phyloP scores from a whole-genome alignment of 306 rosid species.

The Castanospermum australe region DNA sequence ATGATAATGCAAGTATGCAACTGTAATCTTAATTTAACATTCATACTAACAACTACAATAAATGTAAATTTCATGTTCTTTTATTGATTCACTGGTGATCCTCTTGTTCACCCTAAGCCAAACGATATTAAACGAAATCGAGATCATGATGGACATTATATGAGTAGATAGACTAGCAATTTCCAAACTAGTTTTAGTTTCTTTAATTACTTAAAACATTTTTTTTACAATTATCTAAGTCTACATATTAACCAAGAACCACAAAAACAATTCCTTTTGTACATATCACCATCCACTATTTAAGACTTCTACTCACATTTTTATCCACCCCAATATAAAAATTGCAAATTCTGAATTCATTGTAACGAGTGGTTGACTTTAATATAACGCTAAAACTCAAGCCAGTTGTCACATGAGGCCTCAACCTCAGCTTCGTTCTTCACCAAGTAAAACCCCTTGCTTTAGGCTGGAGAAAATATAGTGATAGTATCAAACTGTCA shows the following conservation, averaged over 20 bases:
- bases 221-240: not conserved
- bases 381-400: not conserved
- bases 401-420: conserved; percentile 25
- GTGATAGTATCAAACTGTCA: conserved; percentile 23
- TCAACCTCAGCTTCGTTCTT: conserved; percentile 14
- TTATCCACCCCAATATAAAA: not conserved
- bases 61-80: not conserved
- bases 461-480: not conserved
- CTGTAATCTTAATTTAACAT: not conserved
- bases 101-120: not conserved
- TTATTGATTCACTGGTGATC: not conserved
- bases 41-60: not conserved
- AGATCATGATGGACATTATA: not conserved
- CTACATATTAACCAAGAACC: not conserved
- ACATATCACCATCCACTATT: not conserved
- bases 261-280: not conserved
- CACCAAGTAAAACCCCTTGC: conserved; percentile 29
- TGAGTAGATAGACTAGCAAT: not conserved
- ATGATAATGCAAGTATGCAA: not conserved
- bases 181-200: not conserved
- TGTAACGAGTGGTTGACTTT: conserved; percentile 22
- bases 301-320: not conserved
- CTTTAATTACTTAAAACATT: not conserved
- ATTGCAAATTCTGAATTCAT: not conserved
- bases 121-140: not conserved